phyloP scores from a whole-genome alignment of 1,139 yeast genomes.

The Kodamaea derodonti region DNA sequence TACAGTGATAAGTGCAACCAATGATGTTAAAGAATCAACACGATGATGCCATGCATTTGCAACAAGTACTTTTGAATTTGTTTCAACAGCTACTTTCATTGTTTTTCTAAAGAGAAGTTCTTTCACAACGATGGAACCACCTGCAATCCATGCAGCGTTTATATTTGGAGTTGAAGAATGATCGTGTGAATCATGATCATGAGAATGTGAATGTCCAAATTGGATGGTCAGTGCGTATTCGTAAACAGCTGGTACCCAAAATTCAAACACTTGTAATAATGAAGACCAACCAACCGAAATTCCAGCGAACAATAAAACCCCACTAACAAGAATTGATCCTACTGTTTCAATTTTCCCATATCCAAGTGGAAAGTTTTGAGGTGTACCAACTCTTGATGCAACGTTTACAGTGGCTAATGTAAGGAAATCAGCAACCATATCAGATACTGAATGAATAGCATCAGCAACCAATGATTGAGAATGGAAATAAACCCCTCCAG shows the following conservation, averaged over 20 bases:
- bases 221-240: slow-evolving; percentile 45
- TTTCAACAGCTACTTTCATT: slow-evolving; percentile 65
- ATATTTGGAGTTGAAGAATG: slow-evolving; percentile 50
- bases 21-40: slow-evolving; percentile 89
- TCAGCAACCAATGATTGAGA: slow-evolving; percentile 94
- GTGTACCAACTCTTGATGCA: slow-evolving; percentile 62
- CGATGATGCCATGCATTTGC: slow-evolving; percentile 99
- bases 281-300: slow-evolving; percentile 90
- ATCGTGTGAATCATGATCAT: slow-evolving; percentile 2
- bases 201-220: slow-evolving; percentile 43
- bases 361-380: slow-evolving; percentile 70
- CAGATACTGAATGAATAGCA: slow-evolving; percentile 88
- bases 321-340: slow-evolving; percentile 86
- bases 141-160: slow-evolving; percentile 96
- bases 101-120: slow-evolving; percentile 86
- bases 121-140: slow-evolving; percentile 78
- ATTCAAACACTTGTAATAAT: slow-evolving; percentile 64
- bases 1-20: slow-evolving; percentile 86
- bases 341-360: slow-evolving; percentile 90
- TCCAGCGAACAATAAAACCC: slow-evolving; percentile 82
- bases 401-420: slow-evolving; percentile 87
- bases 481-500: slow-evolving; percentile 89
- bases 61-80: slow-evolving; percentile 82
- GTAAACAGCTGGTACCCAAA: slow-evolving; percentile 53
- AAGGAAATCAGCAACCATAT: slow-evolving; percentile 81